A percentile compares a stretch with the other conserved stretches of the same genome.
phyloP scores from a whole-genome alignment of 257 asterid species.

The Jasminum sambac region DNA sequence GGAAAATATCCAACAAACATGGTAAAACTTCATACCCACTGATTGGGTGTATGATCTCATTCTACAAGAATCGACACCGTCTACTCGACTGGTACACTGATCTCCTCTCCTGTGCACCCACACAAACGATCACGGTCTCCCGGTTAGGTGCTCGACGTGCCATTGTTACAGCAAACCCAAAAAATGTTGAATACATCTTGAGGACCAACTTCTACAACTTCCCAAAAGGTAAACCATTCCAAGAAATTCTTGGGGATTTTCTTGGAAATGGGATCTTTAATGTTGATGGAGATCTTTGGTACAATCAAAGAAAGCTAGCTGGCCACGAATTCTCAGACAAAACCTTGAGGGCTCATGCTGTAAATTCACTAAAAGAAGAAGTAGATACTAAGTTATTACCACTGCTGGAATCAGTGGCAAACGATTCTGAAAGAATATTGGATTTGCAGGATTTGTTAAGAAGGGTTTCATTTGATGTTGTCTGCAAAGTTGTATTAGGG shows the following conservation, averaged over 20 bases:
- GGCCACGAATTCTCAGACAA: slow-evolving; percentile 40
- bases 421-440: slow-evolving; percentile 19
- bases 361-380: slow-evolving; percentile 26
- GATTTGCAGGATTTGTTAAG: slow-evolving; percentile 68
- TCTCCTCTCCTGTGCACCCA: slow-evolving; percentile 43
- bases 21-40: slow-evolving; percentile 53
- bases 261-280: slow-evolving; percentile 62
- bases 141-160: slow-evolving; percentile 56
- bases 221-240: slow-evolving; percentile 59
- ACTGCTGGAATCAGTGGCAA: slow-evolving; percentile 41
- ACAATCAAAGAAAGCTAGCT: slow-evolving; percentile 48
- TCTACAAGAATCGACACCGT: slow-evolving; percentile 61
- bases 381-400: slow-evolving; percentile 53
- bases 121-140: slow-evolving; percentile 50
- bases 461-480: slow-evolving; percentile 54
- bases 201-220: slow-evolving; percentile 51
- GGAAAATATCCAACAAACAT: slow-evolving; percentile 14
- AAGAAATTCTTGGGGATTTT: slow-evolving; percentile 53
- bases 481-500: slow-evolving; percentile 55
- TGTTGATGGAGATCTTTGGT: slow-evolving; percentile 60
- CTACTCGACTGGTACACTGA: slow-evolving; percentile 71
- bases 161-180: slow-evolving; percentile 61
- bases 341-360: slow-evolving; percentile 35
- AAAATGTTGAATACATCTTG: slow-evolving; percentile 53
- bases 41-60: slow-evolving; percentile 55